Conservation (phyloP, 768 basidiomycete genomes). For the Stropharia rugosoannulata region DNA sequence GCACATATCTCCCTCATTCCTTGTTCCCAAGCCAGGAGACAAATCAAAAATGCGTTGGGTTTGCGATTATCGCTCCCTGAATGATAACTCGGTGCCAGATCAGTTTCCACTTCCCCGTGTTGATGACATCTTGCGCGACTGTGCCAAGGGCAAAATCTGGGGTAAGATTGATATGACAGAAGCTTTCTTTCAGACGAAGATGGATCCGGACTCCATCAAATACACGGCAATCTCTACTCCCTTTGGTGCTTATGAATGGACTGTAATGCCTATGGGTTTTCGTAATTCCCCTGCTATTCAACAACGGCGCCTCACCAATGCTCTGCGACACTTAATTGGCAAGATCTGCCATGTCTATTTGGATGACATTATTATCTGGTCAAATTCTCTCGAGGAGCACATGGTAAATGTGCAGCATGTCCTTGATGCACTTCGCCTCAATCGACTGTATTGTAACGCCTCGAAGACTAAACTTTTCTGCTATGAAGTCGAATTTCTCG, state of each 20-base stretch:
- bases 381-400: too few species aligned
- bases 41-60: slow-evolving; percentile 30
- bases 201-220: slow-evolving; percentile 17
- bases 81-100: slow-evolving; percentile 22
- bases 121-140: slow-evolving; percentile 24
- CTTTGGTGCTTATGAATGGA: slow-evolving; percentile 37
- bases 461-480: too few species aligned
- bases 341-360: too few species aligned
- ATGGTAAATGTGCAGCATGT: too few species aligned
- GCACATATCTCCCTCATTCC: slow-evolving; percentile 33
- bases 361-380: too few species aligned
- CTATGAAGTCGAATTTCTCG: too few species aligned
- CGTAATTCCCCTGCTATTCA: slow-evolving; percentile 25
- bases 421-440: too few species aligned
- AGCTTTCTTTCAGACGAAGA: slow-evolving; percentile 18
- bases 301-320: slow-evolving; percentile 10
- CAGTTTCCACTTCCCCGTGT: slow-evolving; percentile 20
- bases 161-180: slow-evolving; percentile 22
- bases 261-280: slow-evolving; percentile 33
- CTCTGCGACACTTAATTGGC: too few species aligned
- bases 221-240: slow-evolving; percentile 35
- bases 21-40: slow-evolving; percentile 30
- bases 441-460: too few species aligned
- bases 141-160: slow-evolving; percentile 30
- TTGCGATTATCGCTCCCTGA: slow-evolving; percentile 28